These are phyloP conservation scores for Boletellus deceptivus DNA, from an alignment of 1,284 basidiomycete species.

Conservation along the genomic window DNA sequence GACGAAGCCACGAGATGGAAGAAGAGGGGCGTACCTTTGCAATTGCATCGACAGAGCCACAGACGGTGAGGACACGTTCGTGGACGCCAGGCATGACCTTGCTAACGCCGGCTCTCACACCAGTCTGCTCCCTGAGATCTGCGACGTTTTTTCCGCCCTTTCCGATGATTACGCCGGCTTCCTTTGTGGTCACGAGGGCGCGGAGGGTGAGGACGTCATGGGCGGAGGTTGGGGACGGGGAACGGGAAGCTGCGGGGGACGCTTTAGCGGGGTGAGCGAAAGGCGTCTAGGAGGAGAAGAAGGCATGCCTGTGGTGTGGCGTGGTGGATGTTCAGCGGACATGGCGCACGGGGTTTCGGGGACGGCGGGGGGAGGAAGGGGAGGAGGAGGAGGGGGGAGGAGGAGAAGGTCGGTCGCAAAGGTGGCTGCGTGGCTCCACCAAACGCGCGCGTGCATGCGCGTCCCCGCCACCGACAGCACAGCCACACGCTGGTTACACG, in stretches of 20 bases:
- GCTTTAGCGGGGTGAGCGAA: constrained; percentile 28
- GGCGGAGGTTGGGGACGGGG: constrained; percentile 53
- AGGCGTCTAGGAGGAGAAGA: constrained; percentile 16
- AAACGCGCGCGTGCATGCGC: constrained; percentile 24
- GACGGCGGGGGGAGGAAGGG: constrained; percentile 30
- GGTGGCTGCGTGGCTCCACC: constrained; percentile 20
- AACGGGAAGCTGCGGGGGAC: constrained; percentile 62
- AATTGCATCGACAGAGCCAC: constrained; percentile 87
- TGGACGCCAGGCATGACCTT: constrained; percentile 97
- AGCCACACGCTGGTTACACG: constrained; percentile 24
- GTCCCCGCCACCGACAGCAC: constrained; percentile 33
- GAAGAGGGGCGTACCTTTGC: constrained; percentile 63
- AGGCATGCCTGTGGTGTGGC: constrained; percentile 49
- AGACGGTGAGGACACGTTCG: constrained; percentile 94
- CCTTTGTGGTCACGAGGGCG: constrained; percentile 93
- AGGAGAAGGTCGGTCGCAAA: constrained; percentile 17
- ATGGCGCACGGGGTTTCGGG: constrained; percentile 41
- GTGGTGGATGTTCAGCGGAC: constrained; percentile 59
- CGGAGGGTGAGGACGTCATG: constrained; percentile 82
- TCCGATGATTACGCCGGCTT: constrained; percentile 96
- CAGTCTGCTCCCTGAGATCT: constrained; percentile 90
- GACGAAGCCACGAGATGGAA: neutral
- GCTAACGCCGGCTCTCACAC: constrained; percentile 97
- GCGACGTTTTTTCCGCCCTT: constrained; percentile 97
- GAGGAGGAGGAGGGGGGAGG: constrained; percentile 25